Conservation (phyloP, 148 eudicot species). For the Cornus controversa region DNA sequence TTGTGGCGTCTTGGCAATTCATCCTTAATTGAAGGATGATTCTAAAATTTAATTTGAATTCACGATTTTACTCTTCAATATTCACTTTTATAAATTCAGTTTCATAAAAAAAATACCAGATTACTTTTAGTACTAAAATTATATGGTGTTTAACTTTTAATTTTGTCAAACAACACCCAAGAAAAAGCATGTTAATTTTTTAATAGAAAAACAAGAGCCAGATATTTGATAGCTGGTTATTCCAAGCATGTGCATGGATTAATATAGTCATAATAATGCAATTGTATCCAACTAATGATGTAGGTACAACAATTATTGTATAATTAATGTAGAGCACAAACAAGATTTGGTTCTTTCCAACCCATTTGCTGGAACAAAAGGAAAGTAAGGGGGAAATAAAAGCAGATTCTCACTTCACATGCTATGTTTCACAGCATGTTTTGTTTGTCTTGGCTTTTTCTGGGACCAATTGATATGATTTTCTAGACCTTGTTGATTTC, state of each 20-base stretch:
- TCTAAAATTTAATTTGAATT: too few species aligned
- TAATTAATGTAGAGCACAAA: background rate
- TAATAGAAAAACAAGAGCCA: too few species aligned
- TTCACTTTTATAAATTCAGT: too few species aligned
- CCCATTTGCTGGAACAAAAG: constrained; percentile 21
- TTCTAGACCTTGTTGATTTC: background rate
- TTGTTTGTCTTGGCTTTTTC: constrained; percentile 16
- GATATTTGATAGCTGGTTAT: background rate
- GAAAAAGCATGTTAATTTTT: too few species aligned
- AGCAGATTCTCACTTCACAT: constrained; percentile 25
- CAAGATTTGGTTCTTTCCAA: background rate
- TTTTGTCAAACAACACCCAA: too few species aligned
- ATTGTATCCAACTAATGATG: constrained; percentile 1
- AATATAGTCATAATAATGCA: constrained; percentile 6
- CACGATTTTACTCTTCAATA: too few species aligned
- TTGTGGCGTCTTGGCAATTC: too few species aligned
- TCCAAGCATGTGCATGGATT: constrained; percentile 1
- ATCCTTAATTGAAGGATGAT: too few species aligned
- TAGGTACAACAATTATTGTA: background rate
- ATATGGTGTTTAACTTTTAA: too few species aligned
- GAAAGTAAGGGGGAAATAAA: constrained; percentile 14
- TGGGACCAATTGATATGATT: constrained; percentile 14
- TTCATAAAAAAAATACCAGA: too few species aligned
- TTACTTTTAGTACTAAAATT: too few species aligned
- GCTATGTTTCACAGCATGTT: constrained; percentile 20